phyloP scores from a whole-genome alignment of 2,329 filamentous ascomycete genomes.

The Harringtonia lauricola region DNA sequence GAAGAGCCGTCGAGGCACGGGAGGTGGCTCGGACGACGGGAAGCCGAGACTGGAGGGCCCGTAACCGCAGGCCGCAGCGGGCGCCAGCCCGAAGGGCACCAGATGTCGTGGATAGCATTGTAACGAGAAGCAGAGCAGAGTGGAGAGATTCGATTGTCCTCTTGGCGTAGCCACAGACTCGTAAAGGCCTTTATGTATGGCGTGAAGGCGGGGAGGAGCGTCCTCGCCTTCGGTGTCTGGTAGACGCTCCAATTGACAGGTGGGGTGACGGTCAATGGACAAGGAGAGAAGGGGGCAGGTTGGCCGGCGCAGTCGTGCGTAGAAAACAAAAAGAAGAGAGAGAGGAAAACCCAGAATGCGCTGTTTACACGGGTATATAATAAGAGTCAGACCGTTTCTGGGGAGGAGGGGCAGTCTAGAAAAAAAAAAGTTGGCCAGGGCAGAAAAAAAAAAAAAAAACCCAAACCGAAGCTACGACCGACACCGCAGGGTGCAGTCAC shows the following conservation, averaged over 20 bases:
- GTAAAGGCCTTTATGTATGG: not conserved
- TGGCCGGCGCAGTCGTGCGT: not conserved
- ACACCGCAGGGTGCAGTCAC: conserved; percentile 3
- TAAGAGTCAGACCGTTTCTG: too few species aligned
- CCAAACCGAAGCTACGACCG: too few species aligned
- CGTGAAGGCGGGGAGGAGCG: conserved; percentile 2
- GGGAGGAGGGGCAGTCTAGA: not conserved
- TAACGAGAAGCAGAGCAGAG: not conserved
- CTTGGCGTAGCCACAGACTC: too few species aligned
- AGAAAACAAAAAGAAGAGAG: not conserved
- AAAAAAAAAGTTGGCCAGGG: not conserved
- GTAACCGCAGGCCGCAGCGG: conserved; percentile 25
- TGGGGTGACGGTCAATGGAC: too few species aligned
- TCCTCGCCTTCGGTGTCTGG: conserved; percentile 6
- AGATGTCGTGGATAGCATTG: conserved; percentile 32
- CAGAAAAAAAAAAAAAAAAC: not conserved
- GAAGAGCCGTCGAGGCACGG: conserved; percentile 1
- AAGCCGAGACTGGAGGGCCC: conserved; percentile 9
- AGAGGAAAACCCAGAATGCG: too few species aligned
- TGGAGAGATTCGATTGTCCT: too few species aligned
- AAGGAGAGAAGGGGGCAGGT: not conserved
- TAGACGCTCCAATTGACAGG: conserved; percentile 3
- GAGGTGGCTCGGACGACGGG: not conserved
- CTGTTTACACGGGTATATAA: too few species aligned
- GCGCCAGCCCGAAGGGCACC: conserved; percentile 31